Evolutionary conservation across 2,329 filamentous ascomycete species (phyloP), one percentile per base, ranked within the genome.

Genomic region (Daldinia sp.): DNA sequence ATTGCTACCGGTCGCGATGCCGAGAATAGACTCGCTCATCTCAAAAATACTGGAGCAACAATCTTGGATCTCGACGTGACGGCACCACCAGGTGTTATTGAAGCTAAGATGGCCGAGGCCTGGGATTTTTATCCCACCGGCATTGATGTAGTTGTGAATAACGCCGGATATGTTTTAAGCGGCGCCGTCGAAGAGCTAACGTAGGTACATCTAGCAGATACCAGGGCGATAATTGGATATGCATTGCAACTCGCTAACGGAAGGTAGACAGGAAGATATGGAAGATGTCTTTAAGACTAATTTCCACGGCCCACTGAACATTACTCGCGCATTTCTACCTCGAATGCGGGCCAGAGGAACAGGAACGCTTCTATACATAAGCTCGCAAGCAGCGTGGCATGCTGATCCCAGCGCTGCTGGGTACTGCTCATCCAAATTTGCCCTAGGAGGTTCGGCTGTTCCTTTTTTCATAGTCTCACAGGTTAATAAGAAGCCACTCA

Each of bases 1-100:
- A 80, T 83, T 58, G 81, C 82, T 0, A 82, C 81, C 0, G 81
- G 80, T 0, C 80, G 82, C 4, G 76, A 80, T 18, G 78, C 79
- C 0, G 77, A 79, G 2, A 70, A 54, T 7, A 79, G 71, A n/a
- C 76, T 81, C 3, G 60, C 74, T 35, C 73, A 81, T n/a, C 80
- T 84, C 39, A 74, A 78, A 55, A 74, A 76, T 15, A 79, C 76
- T 4, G 78, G 73, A 51, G 75, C 77, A 0, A 72, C 71, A 35
- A 77, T 78, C 23, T 50, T 78, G 1, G 74, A 78, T 23, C 73
- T 79, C 0, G 74, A 78, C n/a, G 75, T 78, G 2, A 63, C 76
- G 0, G 35, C 61, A 0, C 58, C 76, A 1, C 58, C 68, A 18
- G 61, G 65, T 0, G 59, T 61, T 3, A 76, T 78, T 23, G 46